Conservation (phyloP, 805 yeast species). For the Ogataea neopini region DNA sequence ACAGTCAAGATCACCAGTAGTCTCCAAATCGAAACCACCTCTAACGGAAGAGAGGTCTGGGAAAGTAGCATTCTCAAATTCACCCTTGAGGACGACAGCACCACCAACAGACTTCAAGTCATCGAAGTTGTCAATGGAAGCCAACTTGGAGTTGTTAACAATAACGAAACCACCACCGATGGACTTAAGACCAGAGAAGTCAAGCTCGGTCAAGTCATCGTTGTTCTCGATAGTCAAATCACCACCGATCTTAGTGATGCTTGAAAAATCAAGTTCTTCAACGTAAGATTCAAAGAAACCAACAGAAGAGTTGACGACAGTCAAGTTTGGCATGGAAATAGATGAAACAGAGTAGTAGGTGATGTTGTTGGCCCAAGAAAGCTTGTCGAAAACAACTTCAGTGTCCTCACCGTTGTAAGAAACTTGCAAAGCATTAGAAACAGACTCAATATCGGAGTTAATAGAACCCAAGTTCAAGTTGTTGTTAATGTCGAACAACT, state of each 20-base stretch:
- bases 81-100: constrained; percentile 81
- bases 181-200: constrained; percentile 66
- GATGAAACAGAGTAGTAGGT: constrained; percentile 80
- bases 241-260: constrained; percentile 70
- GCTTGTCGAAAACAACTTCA: constrained; percentile 64
- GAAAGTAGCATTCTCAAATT: constrained; percentile 77
- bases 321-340: constrained; percentile 66
- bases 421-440: constrained; percentile 72
- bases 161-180: constrained; percentile 94
- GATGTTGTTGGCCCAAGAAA: constrained; percentile 85
- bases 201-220: constrained; percentile 65
- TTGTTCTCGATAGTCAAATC: constrained; percentile 76
- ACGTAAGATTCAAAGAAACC: constrained; percentile 77
- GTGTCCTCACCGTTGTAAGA: constrained; percentile 84
- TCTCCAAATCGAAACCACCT: constrained; percentile 88
- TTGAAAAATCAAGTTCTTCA: constrained; percentile 52
- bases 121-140: constrained; percentile 70
- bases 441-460: constrained; percentile 70
- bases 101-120: constrained; percentile 77
- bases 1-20: constrained; percentile 82
- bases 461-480: constrained; percentile 74
- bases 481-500: constrained; percentile 84
- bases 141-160: constrained; percentile 78
- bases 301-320: constrained; percentile 75
- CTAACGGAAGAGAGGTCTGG: constrained; percentile 72